A percentile compares a stretch with the other conserved stretches of the same genome.
These are phyloP conservation scores for Sutorius eximius DNA, from an alignment of 1,284 basidiomycete genomes.

Conservation along the genomic window DNA sequence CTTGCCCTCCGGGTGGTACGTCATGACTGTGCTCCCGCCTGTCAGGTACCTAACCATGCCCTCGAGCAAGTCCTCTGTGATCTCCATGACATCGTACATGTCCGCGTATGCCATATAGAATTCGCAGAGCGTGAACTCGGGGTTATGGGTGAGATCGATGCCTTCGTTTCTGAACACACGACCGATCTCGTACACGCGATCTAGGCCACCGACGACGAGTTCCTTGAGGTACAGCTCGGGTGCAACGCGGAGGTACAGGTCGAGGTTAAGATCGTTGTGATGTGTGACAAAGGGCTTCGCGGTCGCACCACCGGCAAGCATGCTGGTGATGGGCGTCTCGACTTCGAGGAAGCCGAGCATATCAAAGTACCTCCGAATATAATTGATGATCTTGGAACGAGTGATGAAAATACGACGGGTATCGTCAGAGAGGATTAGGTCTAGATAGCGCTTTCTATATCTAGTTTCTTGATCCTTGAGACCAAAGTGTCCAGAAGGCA, in stretches of 20 bases:
- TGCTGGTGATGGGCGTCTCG: constrained; percentile 98
- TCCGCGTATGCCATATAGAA: constrained; percentile 99
- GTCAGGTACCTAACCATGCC: constrained; percentile 91
- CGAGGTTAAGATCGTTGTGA: constrained; percentile 97
- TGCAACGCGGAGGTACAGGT: constrained; percentile 97
- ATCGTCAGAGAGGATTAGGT: constrained; percentile 93
- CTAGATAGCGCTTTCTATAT: constrained; percentile 98
- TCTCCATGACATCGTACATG: constrained; percentile 98
- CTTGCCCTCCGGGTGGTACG: constrained; percentile 93
- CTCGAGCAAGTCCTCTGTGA: constrained; percentile 91
- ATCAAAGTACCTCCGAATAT: constrained; percentile 91
- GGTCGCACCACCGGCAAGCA: constrained; percentile 96
- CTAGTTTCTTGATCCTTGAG: constrained; percentile 96
- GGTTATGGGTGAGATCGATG: constrained; percentile 98
- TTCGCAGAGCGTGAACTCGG: constrained; percentile 98
- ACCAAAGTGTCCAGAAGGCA: constrained; percentile 88
- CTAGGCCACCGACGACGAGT: constrained; percentile 94
- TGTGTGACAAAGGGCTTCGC: constrained; percentile 99
- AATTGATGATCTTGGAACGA: constrained; percentile 86
- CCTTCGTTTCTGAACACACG: constrained; percentile 98
- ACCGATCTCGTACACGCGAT: constrained; percentile 98
- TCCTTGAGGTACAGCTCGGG: constrained; percentile 99
- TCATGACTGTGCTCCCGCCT: constrained; percentile 78
- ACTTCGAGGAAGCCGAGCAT: constrained; percentile 96
- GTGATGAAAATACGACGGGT: constrained; percentile 93